Percentiles rank a stretch among this genome's conserved stretches.
phyloP scores from a whole-genome alignment of 768 basidiomycete genomes.

The Cantharellus cinnabarinus region DNA sequence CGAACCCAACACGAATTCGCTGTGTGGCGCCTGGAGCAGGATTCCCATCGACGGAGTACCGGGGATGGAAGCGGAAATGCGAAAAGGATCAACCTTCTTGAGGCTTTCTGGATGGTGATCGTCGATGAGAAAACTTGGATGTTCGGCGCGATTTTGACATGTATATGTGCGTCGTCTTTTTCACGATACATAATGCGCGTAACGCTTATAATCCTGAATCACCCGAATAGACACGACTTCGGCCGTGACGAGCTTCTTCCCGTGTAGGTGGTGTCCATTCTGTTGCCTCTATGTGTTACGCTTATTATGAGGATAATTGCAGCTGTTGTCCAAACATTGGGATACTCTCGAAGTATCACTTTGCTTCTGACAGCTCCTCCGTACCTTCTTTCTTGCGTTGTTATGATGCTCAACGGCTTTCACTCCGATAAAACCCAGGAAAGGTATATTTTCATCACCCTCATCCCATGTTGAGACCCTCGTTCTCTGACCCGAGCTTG shows the following conservation, averaged over 20 bases:
- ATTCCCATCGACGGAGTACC: background rate
- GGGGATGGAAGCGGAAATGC: background rate
- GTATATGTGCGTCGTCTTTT: background rate
- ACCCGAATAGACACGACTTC: background rate
- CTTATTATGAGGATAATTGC: background rate
- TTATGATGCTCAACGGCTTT: background rate
- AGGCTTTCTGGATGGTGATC: background rate
- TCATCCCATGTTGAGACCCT: background rate
- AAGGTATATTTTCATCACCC: background rate
- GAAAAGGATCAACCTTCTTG: background rate
- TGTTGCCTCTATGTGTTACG: background rate
- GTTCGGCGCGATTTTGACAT: background rate
- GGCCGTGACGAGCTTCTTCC: background rate
- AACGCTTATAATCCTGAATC: background rate
- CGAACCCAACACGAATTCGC: background rate
- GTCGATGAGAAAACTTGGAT: background rate
- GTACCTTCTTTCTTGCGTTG: background rate
- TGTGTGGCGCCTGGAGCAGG: background rate
- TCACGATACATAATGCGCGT: background rate
- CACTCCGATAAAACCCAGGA: background rate
- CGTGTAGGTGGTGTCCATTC: background rate
- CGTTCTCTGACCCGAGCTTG: background rate
- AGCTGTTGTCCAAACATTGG: background rate
- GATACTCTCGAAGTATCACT: background rate
- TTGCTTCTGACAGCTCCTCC: background rate